Percentiles rank a stretch among this genome's conserved stretches.
These are phyloP conservation scores for Syzygium aqueum DNA, from an alignment of 345 rosid species.

Conservation along the genomic window DNA sequence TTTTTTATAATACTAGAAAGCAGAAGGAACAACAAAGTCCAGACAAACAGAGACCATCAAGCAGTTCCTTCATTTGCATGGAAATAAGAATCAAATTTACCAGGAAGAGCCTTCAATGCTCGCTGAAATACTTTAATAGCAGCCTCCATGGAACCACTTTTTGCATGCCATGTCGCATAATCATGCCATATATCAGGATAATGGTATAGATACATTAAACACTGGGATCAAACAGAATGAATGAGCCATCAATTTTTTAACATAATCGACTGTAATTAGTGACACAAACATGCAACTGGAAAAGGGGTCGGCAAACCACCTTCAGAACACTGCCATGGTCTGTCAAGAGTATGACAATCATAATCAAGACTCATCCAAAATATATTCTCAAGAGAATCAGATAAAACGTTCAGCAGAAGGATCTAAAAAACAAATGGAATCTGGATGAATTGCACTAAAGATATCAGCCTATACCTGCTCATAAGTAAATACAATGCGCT, in stretches of 20 bases:
- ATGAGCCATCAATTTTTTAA: constrained; percentile 1
- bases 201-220: constrained; percentile 92
- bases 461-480: constrained; percentile 62
- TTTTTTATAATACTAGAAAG: neutral
- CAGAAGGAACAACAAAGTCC: neutral
- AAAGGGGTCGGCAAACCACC: neutral
- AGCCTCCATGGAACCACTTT: constrained; percentile 77
- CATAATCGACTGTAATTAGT: neutral
- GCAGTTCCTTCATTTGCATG: neutral
- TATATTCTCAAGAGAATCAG: neutral
- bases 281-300: neutral
- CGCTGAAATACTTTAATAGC: constrained; percentile 93
- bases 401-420: neutral
- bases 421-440: neutral
- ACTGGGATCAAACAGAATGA: constrained; percentile 33
- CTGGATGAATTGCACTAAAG: neutral
- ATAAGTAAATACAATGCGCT: constrained; percentile 75
- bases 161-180: constrained; percentile 90
- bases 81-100: constrained; percentile 26
- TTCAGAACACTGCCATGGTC: neutral
- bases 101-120: constrained; percentile 92
- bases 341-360: neutral
- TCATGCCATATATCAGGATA: constrained; percentile 94
- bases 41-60: neutral
- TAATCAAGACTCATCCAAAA: neutral